Percentiles rank a stretch among this genome's conserved stretches.
These are phyloP conservation scores for Penicillium daleae DNA, from an alignment of 495 filamentous ascomycete species.

Conservation along the genomic window DNA sequence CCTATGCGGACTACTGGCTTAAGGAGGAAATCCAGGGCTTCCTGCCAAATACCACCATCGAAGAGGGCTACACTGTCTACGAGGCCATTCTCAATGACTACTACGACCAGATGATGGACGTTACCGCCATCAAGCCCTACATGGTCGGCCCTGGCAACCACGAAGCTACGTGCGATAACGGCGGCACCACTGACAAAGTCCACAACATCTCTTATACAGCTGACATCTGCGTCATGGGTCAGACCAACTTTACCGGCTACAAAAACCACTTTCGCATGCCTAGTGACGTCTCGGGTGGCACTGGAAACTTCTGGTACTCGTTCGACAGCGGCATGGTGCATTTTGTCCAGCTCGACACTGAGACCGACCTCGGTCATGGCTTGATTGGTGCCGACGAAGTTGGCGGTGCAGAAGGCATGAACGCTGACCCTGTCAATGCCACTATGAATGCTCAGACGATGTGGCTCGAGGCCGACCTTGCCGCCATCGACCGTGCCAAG, in stretches of 20 bases:
- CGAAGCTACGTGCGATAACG: slow-evolving; percentile 43
- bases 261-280: slow-evolving; percentile 56
- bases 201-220: slow-evolving; percentile 6
- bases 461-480: slow-evolving; percentile 15
- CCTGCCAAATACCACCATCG: slow-evolving; percentile 37
- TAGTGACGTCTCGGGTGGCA: slow-evolving; percentile 45
- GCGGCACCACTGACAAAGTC: slow-evolving; percentile 9
- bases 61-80: slow-evolving; percentile 34
- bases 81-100: slow-evolving; percentile 49
- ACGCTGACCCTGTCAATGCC: slow-evolving; percentile 8
- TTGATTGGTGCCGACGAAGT: slow-evolving; percentile 10
- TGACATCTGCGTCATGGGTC: slow-evolving; percentile 30
- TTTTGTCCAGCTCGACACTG: slow-evolving; percentile 50
- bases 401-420: slow-evolving; percentile 10
- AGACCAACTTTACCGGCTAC: slow-evolving; percentile 56
- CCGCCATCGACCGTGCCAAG: slow-evolving; percentile 4
- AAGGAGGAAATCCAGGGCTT: slow-evolving; percentile 30
- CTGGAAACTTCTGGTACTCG: slow-evolving; percentile 61
- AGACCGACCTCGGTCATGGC: slow-evolving; percentile 38
- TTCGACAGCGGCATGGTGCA: slow-evolving; percentile 61
- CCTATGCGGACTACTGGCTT: slow-evolving; percentile 49
- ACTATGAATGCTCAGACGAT: slow-evolving; percentile 9
- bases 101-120: slow-evolving; percentile 39
- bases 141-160: slow-evolving; percentile 51
- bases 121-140: slow-evolving; percentile 41